Base-by-base conservation (phyloP, 495 filamentous ascomycete genomes). In the Mytilinidion resinicola region DNA sequence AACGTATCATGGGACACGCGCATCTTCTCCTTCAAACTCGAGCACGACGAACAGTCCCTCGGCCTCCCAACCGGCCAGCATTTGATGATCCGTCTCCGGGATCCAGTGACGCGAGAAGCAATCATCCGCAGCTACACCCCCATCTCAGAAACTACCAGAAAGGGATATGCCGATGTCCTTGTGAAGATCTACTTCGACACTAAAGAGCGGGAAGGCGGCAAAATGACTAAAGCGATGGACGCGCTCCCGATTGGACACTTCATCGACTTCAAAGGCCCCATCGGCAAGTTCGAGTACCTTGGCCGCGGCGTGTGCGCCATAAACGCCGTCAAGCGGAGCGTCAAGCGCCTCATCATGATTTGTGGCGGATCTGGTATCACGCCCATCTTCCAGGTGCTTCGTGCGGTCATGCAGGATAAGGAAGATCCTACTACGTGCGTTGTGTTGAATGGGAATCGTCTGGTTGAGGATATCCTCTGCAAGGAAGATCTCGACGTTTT, bases 91-190 rank as follows among this genome's bases (percentile, higher is more conserved):
- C 88, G 88, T 15, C 75, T 96, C 30, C 80, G 80, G 55, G 88
- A 93, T 67, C 81, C 85, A 1, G 78, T 73, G 3, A 85, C 82
- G 1, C 71, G 80, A 15, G 83, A 91, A 68, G 74, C 82, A 34
- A 86, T 96, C 63, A 90, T 96, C 66, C 80, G 92, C 34, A 83
- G 87, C 1, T 97, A 97, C 71, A 97, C 92, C 2, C 92, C 92
- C 6, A 83, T 96, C 48, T 91, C 90, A 0, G 76, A 85, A 17
- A 78, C 73, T 9, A 67, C 68, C 4, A 74, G 83, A 35, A 72
- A 73, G 51, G 92, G 91, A 5, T 75, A 71, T 14, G 72, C 95
- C 52, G 80, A 88, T 41, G 73, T 97, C 9, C 78, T 97, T 0
- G 76, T 97, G 55, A 97, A 97, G 69, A 76, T 97, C 47, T 97